Conservation (phyloP, 2,329 filamentous ascomycete species). For the Lachnellula suecica region DNA sequence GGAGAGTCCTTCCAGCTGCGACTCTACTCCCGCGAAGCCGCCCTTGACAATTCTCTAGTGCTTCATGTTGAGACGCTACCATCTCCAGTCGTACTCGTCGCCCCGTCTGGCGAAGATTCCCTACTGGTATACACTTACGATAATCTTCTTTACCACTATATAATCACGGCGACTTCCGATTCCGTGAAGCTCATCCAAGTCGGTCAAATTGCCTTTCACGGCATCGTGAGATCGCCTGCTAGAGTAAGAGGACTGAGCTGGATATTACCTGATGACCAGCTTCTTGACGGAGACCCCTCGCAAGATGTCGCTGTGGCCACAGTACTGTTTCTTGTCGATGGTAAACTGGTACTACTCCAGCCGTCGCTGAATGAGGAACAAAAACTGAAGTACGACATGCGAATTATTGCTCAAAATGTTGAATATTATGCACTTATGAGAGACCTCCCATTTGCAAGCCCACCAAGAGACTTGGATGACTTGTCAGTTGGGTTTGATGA, state of each 20-base stretch:
- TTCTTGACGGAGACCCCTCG: constrained; percentile 88
- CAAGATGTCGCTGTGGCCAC: constrained; percentile 93
- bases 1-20: constrained; percentile 81
- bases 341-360: constrained; percentile 89
- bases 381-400: constrained; percentile 96
- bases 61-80: constrained; percentile 77
- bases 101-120: constrained; percentile 89
- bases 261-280: constrained; percentile 88
- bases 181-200: constrained; percentile 81
- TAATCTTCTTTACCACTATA: constrained; percentile 91
- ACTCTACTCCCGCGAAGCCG: constrained; percentile 85
- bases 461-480: constrained; percentile 11
- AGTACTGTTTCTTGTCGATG: constrained; percentile 94
- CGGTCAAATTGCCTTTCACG: constrained; percentile 97
- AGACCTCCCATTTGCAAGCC: constrained; percentile 60
- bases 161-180: constrained; percentile 72
- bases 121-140: constrained; percentile 96
- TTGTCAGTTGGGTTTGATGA: constrained; percentile 11
- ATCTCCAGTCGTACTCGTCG: constrained; percentile 85
- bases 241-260: constrained; percentile 92
- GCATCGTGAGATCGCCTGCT: constrained; percentile 90
- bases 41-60: constrained; percentile 70
- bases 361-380: constrained; percentile 80
- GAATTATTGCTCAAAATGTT: constrained; percentile 90
- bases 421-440: constrained; percentile 94